Base-by-base conservation (phyloP, 164 flowering plant species). In the Chimonanthus salicifolius region DNA sequence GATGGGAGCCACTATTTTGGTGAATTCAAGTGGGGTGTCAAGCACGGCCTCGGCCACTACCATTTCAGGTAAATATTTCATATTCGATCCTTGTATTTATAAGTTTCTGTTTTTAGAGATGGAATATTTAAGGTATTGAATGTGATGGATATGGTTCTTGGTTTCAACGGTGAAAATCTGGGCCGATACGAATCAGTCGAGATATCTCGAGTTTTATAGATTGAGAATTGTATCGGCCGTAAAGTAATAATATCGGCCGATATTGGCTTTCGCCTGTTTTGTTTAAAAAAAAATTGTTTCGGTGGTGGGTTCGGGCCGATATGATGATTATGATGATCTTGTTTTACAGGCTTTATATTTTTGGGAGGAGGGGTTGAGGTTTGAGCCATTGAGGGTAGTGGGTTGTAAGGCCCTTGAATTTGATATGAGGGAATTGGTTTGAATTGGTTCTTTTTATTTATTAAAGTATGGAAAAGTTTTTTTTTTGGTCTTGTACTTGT, bases 21-120 rank as follows among this genome's bases (percentile, higher is more conserved):
- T 71, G 92, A 91, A 78, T 91, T 91, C 80, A 91, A 88, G 84
- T 88, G 91, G 90, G 92, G 92, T 44, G 85, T 88, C 69, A 91
- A 91, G 78, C 96, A 91, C 74, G 96, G 96, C 11, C 84, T 88
- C 20, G 96, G 94, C 43, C 88, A 81, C 49, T 91, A 91, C 83
- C 89, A 88, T 85, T 91, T 88, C 83, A 91, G 96, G 96, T 90
- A 77, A 45, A 67, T 70, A 9, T 49, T 54, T 54, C 2, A 54
- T 54, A 11, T 11, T 54, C 9, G 9, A 11, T 54, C 11, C 15
- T 3, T 54, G 11, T 54, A 54, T 54, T 49, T 49, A 2, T 54
- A 54, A 5, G n/a, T n/a, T 54, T 54, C 60, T n/a, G 11, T 54
- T 13, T 11, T 54, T 54, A 11, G 5, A 54, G n/a, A 11, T 54